Conservation (phyloP, 371 early-diverging fungal genomes). For the Saksenaea oblongispora region DNA sequence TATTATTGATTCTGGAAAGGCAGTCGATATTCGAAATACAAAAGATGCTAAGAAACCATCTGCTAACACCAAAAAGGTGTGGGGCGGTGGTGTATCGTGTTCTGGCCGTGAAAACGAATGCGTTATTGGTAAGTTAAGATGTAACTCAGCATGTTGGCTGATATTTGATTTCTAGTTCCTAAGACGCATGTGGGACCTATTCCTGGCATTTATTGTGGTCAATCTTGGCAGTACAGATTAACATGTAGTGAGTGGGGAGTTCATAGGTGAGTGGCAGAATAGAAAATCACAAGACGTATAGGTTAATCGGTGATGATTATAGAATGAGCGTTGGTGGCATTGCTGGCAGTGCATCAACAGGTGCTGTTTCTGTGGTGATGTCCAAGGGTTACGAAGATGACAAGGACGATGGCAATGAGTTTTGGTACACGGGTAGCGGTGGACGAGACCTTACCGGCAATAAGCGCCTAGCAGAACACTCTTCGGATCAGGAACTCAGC, state of each 20-base stretch:
- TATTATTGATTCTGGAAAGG: constrained; percentile 40
- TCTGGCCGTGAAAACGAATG: constrained; percentile 45
- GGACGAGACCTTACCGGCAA: constrained; percentile 39
- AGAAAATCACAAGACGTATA: neutral
- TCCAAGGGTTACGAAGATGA: constrained; percentile 54
- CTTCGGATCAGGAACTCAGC: constrained; percentile 47
- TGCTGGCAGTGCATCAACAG: constrained; percentile 39
- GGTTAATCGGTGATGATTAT: neutral
- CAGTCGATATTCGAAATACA: constrained; percentile 30
- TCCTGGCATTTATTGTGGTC: constrained; percentile 64
- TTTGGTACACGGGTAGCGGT: constrained; percentile 61
- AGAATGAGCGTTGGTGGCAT: constrained; percentile 56
- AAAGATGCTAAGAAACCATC: constrained; percentile 50
- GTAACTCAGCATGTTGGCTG: neutral
- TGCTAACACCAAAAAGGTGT: constrained; percentile 38
- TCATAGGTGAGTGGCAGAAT: constrained; percentile 37
- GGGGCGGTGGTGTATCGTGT: constrained; percentile 58
- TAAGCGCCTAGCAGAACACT: constrained; percentile 43
- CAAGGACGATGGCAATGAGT: constrained; percentile 57
- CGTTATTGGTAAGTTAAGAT: constrained; percentile 33
- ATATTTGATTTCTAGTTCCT: constrained; percentile 15
- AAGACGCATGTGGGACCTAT: constrained; percentile 53
- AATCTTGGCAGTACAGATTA: constrained; percentile 47
- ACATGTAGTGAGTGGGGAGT: constrained; percentile 53
- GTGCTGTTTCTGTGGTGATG: constrained; percentile 45